Evolutionary conservation across 2,329 filamentous ascomycete species (phyloP), one percentile per base, ranked within the genome.

Genomic region (Pseudogymnoascus sp.): DNA sequence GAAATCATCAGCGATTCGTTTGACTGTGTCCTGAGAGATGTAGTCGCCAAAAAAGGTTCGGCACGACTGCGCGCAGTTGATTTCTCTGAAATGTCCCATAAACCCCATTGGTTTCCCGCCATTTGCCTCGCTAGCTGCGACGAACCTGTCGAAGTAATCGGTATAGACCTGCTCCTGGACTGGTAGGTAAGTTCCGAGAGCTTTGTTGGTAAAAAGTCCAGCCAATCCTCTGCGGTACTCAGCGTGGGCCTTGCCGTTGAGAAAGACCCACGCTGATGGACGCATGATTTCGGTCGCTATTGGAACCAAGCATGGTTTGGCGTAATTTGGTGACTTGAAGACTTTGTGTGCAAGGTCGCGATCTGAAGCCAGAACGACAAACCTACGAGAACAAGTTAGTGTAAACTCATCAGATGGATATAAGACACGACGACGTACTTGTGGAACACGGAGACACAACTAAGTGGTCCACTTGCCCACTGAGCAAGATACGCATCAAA

Each of bases 361-460:
- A 61, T 87, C 87, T 7, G 88, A 89, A 29, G 86, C 88, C 66
- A 93, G 87, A 60, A 93, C 87, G 65, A 93, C 89, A 74, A 93
- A 93, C 71, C 88, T 90, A 67, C 2, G 37, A 42, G 2, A 64
- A 37, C 8, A 23, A n/a, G 47, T 57, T 12, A 39, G 42, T 16
- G 23, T 11, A n/a, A 16, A 3, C 26, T n/a, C 4, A 7, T 8
- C n/a, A 37, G 21, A 5, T 26, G 37, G 39, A 16, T 36, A 11
- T 4, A 60, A 11, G 14, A 63, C 68, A 60, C 8, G 14, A 63
- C 68, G 10, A 57, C 29, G 39, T 81, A 91, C 87, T 93, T 93
- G 81, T 93, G 90, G 74, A 93, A 93, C 67, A 93, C 86, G 1
- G 88, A 92, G 16, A 93, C 89, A 70, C 90, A 93, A 74, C 89